Evolutionary conservation across 495 filamentous ascomycete genomes (phyloP), one percentile per base, ranked within the genome.

Genomic region (Aspergillus haitiensis): DNA sequence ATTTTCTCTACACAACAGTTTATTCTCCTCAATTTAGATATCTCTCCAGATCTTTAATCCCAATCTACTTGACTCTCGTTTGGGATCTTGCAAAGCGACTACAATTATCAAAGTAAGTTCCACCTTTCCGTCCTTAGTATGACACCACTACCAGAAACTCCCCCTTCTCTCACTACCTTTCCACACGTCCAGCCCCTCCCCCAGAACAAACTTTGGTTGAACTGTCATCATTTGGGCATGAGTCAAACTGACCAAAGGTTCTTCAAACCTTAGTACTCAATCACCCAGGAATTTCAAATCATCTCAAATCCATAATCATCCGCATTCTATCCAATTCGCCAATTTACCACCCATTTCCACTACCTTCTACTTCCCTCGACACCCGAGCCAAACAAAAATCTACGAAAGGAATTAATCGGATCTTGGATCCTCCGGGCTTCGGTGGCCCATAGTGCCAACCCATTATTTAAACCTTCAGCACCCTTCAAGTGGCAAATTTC

Each of bases 401-500:
- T 21, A 47, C 39, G 49, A 63, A 45, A 64, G 63, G 55, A 66
- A 53, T 70, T 61, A 42, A 52, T 56, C 64, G 68, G 68, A 75
- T 63, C 62, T 67, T 66, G 56, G 61, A 59, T 68, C 70, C 60
- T 68, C 65, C 56, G 44, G 46, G 40, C 51, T 36, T 54, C 58
- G 58, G 61, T 67, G 62, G 59, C 50, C 63, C n/a, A 34, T 39
- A 33, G 61, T 58, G 55, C 55, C 63, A 71, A 65, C 67, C 62
- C 50, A 58, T 59, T 64, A 67, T 70, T 69, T 69, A 69, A 71
- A 65, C 65, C 60, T 64, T 53, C 64, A 63, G 59, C 59, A 48
- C 59, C 63, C 68, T 58, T n/a, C 7, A n/a, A 63, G 74, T 77
- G 74, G 73, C 73, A 60, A 75, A 73, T 52, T 44, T 31, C 50